Evolutionary conservation across 2,329 filamentous ascomycete genomes (phyloP), one percentile per base, ranked within the genome.

Genomic region (Metarhizium guizhouense): DNA sequence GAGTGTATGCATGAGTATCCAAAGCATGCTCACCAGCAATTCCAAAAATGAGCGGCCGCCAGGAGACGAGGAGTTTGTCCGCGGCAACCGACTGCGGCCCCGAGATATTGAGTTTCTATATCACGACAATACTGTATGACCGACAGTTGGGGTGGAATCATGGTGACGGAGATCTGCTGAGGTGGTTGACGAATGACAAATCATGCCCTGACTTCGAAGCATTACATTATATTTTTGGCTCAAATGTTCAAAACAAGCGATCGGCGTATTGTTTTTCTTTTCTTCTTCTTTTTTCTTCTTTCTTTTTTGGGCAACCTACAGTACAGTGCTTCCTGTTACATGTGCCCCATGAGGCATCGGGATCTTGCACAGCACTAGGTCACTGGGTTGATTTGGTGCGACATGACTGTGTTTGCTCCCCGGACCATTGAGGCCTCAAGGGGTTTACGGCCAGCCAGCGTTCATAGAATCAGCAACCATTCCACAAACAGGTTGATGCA

Each of bases 1-100:
- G 76, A 95, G 88, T 66, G 86, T 99, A 30, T 96, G 91, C 76
- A 94, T 99, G 83, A 95, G 90, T 71, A 82, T 99, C 54, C 94
- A 99, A 74, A 96, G 90, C 75, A 99, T 99, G 94, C 74, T 99
- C 67, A 96, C 94, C 1, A 91, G 93, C 58, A 99, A 99, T 70
- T 87, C 83, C 11, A 93, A 92, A 74, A 87, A 93, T 65, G 92
- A 97, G 73, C 80, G 94, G 38, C 94, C 94, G 0, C 87, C 88
- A 0, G 94, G 93, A 4, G 91, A 99, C 66, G 88, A 87, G 55
- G 87, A 94, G 11, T 97, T 99, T 66, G 91, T 96, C 30, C 79
- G 83, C 54, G 83, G 82, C 58, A 96, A 96, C 67, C 83, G 83
- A 30, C 81, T 85, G 61, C 79, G 93, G 43, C 90, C 93, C 49